Conservation (phyloP, 164 flowering plant genomes). For the Protea cynaroides region DNA sequence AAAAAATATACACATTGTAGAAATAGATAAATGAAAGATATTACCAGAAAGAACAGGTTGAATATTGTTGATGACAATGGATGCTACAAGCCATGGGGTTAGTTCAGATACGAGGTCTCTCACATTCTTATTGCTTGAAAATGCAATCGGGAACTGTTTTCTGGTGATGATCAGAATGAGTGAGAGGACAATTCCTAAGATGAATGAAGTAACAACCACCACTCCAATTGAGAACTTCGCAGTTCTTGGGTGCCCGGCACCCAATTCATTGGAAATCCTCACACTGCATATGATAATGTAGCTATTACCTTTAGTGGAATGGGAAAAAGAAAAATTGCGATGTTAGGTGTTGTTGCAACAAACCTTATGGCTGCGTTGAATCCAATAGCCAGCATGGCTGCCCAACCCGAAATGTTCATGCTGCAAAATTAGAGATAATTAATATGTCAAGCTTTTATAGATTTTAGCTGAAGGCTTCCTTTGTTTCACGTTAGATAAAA, state of each 20-base stretch:
- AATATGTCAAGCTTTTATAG: no score
- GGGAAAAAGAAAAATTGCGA: no score
- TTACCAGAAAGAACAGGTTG: conserved; percentile 67
- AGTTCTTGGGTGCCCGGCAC: conserved; percentile 59
- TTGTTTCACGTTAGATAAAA: background rate
- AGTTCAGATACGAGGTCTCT: conserved; percentile 31
- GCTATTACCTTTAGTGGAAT: background rate
- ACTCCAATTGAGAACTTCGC: conserved; percentile 60
- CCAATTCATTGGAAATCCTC: conserved; percentile 70
- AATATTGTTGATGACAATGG: conserved; percentile 46
- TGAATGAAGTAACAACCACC: conserved; percentile 31
- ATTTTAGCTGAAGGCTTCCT: background rate
- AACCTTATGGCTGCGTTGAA: conserved; percentile 76
- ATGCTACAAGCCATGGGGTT: conserved; percentile 41
- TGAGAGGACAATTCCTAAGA: conserved; percentile 40
- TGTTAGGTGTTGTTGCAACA: conserved; percentile 5
- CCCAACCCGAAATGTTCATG: conserved; percentile 46
- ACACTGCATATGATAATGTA: conserved; percentile 34
- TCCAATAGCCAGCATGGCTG: conserved; percentile 65
- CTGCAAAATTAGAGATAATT: no score
- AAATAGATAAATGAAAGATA: background rate
- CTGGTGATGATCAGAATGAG: conserved; percentile 26
- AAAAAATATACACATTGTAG: no score
- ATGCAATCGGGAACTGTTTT: conserved; percentile 34
- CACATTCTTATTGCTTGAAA: conserved; percentile 35